Percentiles rank a stretch among this genome's conserved stretches.
These are phyloP conservation scores for Lachancea lanzarotensis DNA, from an alignment of 805 yeast species.

Conservation along the genomic window DNA sequence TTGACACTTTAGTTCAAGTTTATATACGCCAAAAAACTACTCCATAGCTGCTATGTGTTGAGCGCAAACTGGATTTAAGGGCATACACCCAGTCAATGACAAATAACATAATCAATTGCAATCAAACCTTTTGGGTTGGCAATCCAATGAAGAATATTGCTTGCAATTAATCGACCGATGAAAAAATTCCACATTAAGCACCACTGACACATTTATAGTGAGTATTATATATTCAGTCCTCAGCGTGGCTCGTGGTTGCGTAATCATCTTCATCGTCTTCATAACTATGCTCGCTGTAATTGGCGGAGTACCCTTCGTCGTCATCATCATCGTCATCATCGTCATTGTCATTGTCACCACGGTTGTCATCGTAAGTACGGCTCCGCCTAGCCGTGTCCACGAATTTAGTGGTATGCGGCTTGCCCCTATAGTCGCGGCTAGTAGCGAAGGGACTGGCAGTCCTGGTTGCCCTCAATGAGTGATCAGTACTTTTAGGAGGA, in stretches of 20 bases:
- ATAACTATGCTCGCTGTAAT: conserved; percentile 19
- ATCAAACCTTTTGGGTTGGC: neutral
- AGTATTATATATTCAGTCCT: conserved; percentile 4
- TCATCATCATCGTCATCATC: conserved; percentile 15
- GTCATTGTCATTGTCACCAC: conserved; percentile 7
- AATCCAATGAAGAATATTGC: neutral
- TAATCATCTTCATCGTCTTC: conserved; percentile 19
- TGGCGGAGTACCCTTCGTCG: conserved; percentile 13
- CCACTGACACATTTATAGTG: too few relatives aligned
- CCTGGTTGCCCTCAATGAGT: conserved; percentile 12
- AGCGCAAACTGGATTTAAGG: conserved; percentile 3
- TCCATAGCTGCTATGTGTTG: neutral
- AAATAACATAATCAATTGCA: neutral
- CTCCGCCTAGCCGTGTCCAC: conserved; percentile 16
- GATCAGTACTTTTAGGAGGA: conserved; percentile 3
- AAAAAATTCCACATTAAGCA: neutral
- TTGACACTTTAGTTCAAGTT: neutral
- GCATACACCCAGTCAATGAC: neutral
- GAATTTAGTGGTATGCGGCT: conserved; percentile 15
- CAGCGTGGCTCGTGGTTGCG: conserved; percentile 14
- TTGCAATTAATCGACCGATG: neutral
- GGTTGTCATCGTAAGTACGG: conserved; percentile 6
- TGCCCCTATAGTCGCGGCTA: neutral
- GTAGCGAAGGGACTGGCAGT: conserved; percentile 11
- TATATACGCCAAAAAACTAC: neutral